These are phyloP conservation scores for Mallotus nudiflorus DNA, from an alignment of 345 rosid genomes.

Conservation along the genomic window DNA sequence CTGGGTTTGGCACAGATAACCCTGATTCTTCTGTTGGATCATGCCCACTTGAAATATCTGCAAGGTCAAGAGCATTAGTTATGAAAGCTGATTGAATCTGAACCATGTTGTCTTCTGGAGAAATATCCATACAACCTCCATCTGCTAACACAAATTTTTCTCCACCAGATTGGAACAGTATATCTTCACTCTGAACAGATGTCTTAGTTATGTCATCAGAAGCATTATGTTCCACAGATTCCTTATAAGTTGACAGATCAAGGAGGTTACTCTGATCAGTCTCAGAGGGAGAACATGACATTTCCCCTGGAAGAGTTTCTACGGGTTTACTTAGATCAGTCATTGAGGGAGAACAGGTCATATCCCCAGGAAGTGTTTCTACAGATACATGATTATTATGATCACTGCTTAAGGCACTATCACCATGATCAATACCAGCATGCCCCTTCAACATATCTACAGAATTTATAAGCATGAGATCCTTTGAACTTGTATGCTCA, in stretches of 20 bases:
- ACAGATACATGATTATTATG: constrained; percentile 26
- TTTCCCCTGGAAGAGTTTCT: constrained; percentile 32
- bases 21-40: constrained; percentile 20
- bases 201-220: constrained; percentile 32
- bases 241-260: constrained; percentile 35
- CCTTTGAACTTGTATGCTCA: constrained; percentile 35
- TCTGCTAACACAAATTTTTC: constrained; percentile 26
- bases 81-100: constrained; percentile 28
- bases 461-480: constrained; percentile 20
- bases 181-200: constrained; percentile 32
- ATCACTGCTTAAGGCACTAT: constrained; percentile 28
- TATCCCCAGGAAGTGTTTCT: constrained; percentile 32
- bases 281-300: constrained; percentile 24
- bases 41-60: constrained; percentile 35
- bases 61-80: constrained; percentile 33
- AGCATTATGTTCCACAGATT: constrained; percentile 27
- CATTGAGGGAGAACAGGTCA: constrained; percentile 21
- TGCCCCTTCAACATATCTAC: constrained; percentile 24
- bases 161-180: constrained; percentile 28
- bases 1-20: constrained; percentile 37
- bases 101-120: constrained; percentile 22
- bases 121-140: constrained; percentile 24
- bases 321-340: constrained; percentile 30
- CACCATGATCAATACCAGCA: constrained; percentile 25
- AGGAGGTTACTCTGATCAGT: constrained; percentile 30